These are phyloP conservation scores for Gaillardinia entomophila DNA, from an alignment of 805 yeast genomes.

Conservation along the genomic window DNA sequence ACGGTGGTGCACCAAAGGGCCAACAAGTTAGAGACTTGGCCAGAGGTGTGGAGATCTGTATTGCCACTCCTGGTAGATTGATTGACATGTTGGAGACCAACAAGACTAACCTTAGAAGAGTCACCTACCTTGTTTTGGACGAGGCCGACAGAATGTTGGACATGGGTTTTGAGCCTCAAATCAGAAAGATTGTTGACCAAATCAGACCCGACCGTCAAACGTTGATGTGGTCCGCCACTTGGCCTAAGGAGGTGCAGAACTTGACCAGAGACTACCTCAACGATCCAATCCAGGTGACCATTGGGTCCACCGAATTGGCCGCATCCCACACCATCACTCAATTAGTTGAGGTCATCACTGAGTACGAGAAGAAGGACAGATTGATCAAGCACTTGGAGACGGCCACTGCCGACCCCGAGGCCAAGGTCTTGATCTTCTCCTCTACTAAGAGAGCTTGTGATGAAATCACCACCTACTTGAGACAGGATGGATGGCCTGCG, in stretches of 20 bases:
- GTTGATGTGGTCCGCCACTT: conserved; percentile 99
- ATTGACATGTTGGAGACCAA: conserved; percentile 95
- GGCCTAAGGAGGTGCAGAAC: conserved; percentile 98
- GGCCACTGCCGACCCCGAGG: conserved; percentile 63
- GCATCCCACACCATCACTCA: conserved; percentile 97
- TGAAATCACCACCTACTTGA: conserved; percentile 82
- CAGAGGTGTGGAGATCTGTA: conserved; percentile 91
- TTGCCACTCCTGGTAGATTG: conserved; percentile 99
- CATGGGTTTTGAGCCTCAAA: conserved; percentile 99
- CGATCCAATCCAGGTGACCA: conserved; percentile 93
- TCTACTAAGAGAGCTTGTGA: conserved; percentile 99
- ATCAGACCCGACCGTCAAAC: conserved; percentile 99
- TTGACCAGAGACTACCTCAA: conserved; percentile 86
- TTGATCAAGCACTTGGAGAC: conserved; percentile 75
- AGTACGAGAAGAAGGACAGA: conserved; percentile 92
- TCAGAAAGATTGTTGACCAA: conserved; percentile 95
- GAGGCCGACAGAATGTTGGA: conserved; percentile 99
- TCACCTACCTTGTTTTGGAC: conserved; percentile 93
- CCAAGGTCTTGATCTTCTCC: conserved; percentile 83
- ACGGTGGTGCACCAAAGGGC: conserved; percentile 99
- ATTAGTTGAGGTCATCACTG: conserved; percentile 83
- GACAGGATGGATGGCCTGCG: conserved; percentile 98
- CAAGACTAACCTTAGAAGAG: conserved; percentile 92
- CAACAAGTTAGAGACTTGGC: conserved; percentile 94
- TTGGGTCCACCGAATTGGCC: conserved; percentile 92